Conservation (phyloP, 2,329 filamentous ascomycete species). For the Colletotrichum godetiae region DNA sequence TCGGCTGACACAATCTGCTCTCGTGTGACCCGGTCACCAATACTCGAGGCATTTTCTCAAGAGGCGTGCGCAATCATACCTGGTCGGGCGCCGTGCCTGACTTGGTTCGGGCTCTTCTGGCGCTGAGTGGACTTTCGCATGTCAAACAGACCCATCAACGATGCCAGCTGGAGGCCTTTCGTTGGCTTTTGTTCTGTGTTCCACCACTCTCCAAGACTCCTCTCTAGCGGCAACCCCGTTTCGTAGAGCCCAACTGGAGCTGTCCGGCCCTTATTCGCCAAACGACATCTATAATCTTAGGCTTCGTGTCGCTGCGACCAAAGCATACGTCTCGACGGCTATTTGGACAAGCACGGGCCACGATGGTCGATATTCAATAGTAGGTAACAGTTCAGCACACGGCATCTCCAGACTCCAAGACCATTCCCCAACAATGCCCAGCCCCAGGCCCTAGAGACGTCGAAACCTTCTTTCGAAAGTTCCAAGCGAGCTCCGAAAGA, state of each 20-base stretch:
- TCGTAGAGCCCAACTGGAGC: neutral
- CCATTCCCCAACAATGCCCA: neutral
- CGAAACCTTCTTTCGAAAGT: neutral
- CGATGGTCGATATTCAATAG: neutral
- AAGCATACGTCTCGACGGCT: neutral
- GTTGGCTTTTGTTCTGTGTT: neutral
- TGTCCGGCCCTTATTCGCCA: neutral
- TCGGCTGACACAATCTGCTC: slow-evolving; percentile 3
- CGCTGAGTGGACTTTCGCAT: neutral
- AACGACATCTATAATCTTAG: neutral
- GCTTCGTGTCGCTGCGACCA: slow-evolving; percentile 2
- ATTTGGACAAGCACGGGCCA: neutral
- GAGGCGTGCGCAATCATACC: neutral
- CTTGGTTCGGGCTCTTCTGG: neutral
- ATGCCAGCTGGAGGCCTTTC: slow-evolving; percentile 19
- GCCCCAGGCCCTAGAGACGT: neutral
- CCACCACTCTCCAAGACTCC: neutral
- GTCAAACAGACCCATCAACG: neutral
- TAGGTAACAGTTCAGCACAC: slow-evolving; percentile 6
- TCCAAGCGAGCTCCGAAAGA: slow-evolving; percentile 7
- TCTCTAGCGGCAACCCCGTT: neutral
- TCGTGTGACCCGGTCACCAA: slow-evolving; percentile 15
- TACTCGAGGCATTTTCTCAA: neutral
- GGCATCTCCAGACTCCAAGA: slow-evolving; percentile 2
- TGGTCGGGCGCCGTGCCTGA: neutral